Evolutionary conservation across 2,329 filamentous ascomycete genomes (phyloP).

Genomic region (Stemphylium vesicarium): DNA sequence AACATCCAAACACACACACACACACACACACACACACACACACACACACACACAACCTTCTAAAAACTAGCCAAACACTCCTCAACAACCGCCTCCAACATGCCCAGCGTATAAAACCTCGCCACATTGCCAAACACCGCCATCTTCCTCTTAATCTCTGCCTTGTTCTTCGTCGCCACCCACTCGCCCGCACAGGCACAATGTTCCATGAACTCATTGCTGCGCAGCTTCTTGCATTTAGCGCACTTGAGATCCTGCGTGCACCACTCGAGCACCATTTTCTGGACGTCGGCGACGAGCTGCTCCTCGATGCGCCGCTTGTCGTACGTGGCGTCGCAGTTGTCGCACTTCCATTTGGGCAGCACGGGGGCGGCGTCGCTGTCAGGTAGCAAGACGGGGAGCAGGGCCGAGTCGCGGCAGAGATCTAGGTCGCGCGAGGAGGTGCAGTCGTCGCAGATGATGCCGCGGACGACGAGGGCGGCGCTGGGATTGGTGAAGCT

Average conservation of each 20-base stretch:
- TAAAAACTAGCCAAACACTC: constrained; percentile 61
- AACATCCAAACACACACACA: too few species aligned
- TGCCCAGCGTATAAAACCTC: constrained; percentile 77
- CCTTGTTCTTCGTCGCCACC: constrained; percentile 72
- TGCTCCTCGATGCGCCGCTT: constrained; percentile 83
- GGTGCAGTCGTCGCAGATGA: constrained; percentile 91
- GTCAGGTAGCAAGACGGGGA: constrained; percentile 58
- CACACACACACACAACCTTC: not conserved
- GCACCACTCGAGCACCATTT: constrained; percentile 77
- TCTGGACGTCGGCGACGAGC: constrained; percentile 78
- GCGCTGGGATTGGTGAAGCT: constrained; percentile 85
- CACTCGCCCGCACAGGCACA: constrained; percentile 91
- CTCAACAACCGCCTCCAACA: constrained; percentile 78
- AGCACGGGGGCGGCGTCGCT: constrained; percentile 55
- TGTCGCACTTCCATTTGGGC: constrained; percentile 75
- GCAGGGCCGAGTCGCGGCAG: constrained; percentile 84
- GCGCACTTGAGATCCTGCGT: constrained; percentile 90
- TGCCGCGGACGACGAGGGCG: constrained; percentile 72
- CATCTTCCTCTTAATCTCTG: constrained; percentile 69
- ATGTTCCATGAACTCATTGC: constrained; percentile 96
- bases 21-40: too few species aligned
- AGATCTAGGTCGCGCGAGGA: constrained; percentile 88
- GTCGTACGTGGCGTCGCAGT: constrained; percentile 78
- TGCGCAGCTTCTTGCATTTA: constrained; percentile 68
- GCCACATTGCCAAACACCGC: constrained; percentile 77